Conservation (phyloP, 2,329 filamentous ascomycete species). For the Sporothrix variecibatus region DNA sequence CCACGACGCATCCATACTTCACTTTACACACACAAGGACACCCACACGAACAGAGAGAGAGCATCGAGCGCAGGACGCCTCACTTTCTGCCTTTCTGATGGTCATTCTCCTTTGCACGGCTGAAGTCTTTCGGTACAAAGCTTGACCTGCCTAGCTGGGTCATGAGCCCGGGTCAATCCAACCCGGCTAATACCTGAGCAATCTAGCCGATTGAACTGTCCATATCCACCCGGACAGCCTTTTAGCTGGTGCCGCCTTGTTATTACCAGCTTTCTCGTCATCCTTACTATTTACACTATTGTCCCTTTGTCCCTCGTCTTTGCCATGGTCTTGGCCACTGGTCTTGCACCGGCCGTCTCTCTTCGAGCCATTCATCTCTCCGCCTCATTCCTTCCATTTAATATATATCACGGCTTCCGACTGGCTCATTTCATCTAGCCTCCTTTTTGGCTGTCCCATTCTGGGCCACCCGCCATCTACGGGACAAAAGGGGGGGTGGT, state of each 20-base stretch:
- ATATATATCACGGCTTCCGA: constrained; percentile 24
- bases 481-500: neutral
- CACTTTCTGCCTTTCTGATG: neutral
- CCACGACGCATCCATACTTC: neutral
- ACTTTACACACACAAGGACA: neutral
- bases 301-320: neutral
- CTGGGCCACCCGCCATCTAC: constrained; percentile 11
- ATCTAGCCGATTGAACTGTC: constrained; percentile 20
- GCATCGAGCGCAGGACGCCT: too few relatives aligned
- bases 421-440: constrained; percentile 7
- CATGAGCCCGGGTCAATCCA: constrained; percentile 28
- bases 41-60: neutral
- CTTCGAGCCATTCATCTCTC: neutral
- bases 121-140: constrained; percentile 18
- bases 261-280: neutral
- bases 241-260: neutral
- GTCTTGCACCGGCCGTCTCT: neutral
- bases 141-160: constrained; percentile 26
- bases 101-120: neutral
- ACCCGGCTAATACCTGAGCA: constrained; percentile 27
- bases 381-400: constrained; percentile 1
- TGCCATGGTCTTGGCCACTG: neutral
- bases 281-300: neutral
- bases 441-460: constrained; percentile 17
- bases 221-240: neutral